These are phyloP conservation scores for Aspergillus aculeatus DNA, from an alignment of 2,329 filamentous ascomycete genomes.

Conservation along the genomic window DNA sequence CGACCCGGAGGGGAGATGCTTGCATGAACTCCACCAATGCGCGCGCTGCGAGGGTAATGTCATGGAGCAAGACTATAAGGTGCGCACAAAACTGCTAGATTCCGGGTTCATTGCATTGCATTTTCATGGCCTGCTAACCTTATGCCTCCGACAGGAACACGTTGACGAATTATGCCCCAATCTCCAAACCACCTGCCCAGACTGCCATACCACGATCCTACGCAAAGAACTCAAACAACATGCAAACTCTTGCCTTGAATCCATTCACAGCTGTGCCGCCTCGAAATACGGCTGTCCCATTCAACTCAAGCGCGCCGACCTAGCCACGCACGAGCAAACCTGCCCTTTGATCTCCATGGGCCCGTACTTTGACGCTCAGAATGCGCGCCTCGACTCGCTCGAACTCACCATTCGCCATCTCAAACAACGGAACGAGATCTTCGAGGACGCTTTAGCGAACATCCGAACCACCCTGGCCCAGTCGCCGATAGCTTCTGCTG, in stretches of 20 bases:
- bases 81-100: slow-evolving; percentile 16
- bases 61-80: slow-evolving; percentile 56
- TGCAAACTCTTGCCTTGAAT: slow-evolving; percentile 38
- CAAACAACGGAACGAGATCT: slow-evolving; percentile 48
- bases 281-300: slow-evolving; percentile 46
- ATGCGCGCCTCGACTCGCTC: slow-evolving; percentile 44
- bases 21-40: slow-evolving; percentile 55
- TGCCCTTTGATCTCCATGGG: slow-evolving; percentile 53
- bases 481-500: slow-evolving; percentile 23
- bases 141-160: slow-evolving; percentile 31
- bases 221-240: slow-evolving; percentile 38
- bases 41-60: slow-evolving; percentile 53
- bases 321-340: slow-evolving; percentile 45
- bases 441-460: slow-evolving; percentile 46
- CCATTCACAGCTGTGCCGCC: slow-evolving; percentile 37
- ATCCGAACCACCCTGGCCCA: slow-evolving; percentile 41
- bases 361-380: slow-evolving; percentile 46
- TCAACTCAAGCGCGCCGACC: slow-evolving; percentile 37
- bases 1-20: slow-evolving; percentile 49
- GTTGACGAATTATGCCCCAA: slow-evolving; percentile 38
- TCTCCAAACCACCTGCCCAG: slow-evolving; percentile 36
- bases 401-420: slow-evolving; percentile 46
- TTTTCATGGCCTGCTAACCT: background rate
- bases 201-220: slow-evolving; percentile 36
- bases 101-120: background rate